phyloP scores from a whole-genome alignment of 345 rosid species.

The Syzygium jambos region DNA sequence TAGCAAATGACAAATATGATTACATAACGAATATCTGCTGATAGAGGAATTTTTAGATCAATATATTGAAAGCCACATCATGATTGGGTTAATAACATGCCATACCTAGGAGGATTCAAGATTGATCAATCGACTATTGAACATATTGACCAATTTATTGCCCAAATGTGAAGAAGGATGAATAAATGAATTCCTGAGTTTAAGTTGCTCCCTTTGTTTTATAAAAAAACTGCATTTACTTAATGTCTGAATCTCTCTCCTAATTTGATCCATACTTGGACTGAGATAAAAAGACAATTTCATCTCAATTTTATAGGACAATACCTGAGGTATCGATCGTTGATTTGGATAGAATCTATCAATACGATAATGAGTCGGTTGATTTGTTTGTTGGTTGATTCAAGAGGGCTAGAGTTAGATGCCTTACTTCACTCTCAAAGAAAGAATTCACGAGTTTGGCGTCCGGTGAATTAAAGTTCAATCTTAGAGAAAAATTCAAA shows the following conservation, averaged over 20 bases:
- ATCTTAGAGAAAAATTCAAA: neutral
- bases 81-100: neutral
- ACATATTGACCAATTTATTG: too few relatives aligned
- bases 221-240: neutral
- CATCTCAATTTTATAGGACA: neutral
- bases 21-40: neutral
- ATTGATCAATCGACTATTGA: neutral
- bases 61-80: neutral
- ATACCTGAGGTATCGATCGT: neutral
- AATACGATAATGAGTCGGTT: accelerated
- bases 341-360: neutral
- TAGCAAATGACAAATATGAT: neutral
- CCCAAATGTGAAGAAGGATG: neutral
- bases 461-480: neutral
- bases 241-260: too few relatives aligned
- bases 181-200: neutral
- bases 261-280: neutral
- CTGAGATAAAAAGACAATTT: neutral
- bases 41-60: neutral
- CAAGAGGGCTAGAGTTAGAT: neutral
- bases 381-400: too few relatives aligned
- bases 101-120: neutral
- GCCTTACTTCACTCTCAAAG: neutral
- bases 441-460: too few relatives aligned
- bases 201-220: neutral